These are phyloP conservation scores for Mikania micrantha DNA, from an alignment of 129 eudicot genomes.

Conservation along the genomic window DNA sequence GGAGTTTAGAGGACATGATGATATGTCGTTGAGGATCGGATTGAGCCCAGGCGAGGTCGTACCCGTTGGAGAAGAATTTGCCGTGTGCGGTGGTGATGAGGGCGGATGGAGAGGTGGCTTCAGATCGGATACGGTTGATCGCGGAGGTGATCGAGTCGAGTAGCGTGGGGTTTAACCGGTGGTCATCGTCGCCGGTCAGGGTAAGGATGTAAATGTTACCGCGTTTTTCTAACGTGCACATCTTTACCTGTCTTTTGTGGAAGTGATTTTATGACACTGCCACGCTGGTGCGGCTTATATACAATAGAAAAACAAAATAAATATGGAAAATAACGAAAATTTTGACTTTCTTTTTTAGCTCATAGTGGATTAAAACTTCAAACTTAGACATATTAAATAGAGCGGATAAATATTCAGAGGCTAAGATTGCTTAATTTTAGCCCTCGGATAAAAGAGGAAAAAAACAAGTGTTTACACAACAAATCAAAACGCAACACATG, in stretches of 20 bases:
- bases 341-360: no score
- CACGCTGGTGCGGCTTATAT: background rate
- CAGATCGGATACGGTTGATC: slow-evolving; percentile 30
- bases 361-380: no score
- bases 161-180: slow-evolving; percentile 70
- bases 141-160: slow-evolving; percentile 47
- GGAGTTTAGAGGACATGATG: slow-evolving; percentile 46
- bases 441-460: no score
- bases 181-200: slow-evolving; percentile 63
- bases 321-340: no score
- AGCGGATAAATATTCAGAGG: no score
- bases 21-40: slow-evolving; percentile 29
- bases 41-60: slow-evolving; percentile 57
- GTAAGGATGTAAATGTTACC: slow-evolving; percentile 62
- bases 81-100: slow-evolving; percentile 72
- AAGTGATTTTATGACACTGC: background rate
- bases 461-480: no score
- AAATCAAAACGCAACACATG: no score
- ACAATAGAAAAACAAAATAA: background rate
- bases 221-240: slow-evolving; percentile 67
- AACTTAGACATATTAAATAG: no score
- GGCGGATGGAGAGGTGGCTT: slow-evolving; percentile 40
- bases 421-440: no score
- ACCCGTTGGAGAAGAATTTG: slow-evolving; percentile 85
- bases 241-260: background rate